Evolutionary conservation across 1,284 basidiomycete genomes (phyloP).

Genomic region (Pyrrhoderma noxium): DNA sequence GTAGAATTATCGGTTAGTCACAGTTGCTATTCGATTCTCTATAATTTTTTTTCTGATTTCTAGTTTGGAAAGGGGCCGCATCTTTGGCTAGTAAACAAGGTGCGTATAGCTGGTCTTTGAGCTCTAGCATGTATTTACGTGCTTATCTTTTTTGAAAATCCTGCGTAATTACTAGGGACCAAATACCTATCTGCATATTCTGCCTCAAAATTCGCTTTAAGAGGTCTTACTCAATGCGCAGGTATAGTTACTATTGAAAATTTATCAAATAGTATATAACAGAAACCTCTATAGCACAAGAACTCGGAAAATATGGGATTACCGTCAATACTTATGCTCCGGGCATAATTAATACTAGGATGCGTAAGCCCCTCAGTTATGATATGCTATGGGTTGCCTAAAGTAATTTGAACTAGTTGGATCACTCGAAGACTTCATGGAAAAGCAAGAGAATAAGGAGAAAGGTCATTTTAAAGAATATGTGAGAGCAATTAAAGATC

Average conservation of each 20-base stretch:
- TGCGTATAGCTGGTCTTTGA: not conserved
- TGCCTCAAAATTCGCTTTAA: constrained; percentile 12
- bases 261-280: not conserved
- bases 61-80: constrained; percentile 5
- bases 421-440: too few species aligned
- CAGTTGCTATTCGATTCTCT: not conserved
- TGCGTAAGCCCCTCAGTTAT: constrained; percentile 10
- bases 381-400: not conserved
- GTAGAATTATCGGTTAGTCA: constrained; percentile 13
- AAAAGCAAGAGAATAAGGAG: too few species aligned
- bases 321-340: constrained; percentile 16
- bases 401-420: not conserved
- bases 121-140: not conserved
- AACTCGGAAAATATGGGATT: constrained; percentile 19
- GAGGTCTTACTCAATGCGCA: constrained; percentile 14
- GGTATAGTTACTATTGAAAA: not conserved
- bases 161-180: not conserved
- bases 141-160: not conserved
- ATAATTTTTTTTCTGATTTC: not conserved
- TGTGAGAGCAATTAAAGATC: too few species aligned
- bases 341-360: constrained; percentile 5
- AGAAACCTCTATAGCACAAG: constrained; percentile 16
- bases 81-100: constrained; percentile 13
- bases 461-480: too few species aligned
- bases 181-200: constrained; percentile 8